Evolutionary conservation across 2,329 filamentous ascomycete species (phyloP).

Genomic region (Claviceps quebecensis): DNA sequence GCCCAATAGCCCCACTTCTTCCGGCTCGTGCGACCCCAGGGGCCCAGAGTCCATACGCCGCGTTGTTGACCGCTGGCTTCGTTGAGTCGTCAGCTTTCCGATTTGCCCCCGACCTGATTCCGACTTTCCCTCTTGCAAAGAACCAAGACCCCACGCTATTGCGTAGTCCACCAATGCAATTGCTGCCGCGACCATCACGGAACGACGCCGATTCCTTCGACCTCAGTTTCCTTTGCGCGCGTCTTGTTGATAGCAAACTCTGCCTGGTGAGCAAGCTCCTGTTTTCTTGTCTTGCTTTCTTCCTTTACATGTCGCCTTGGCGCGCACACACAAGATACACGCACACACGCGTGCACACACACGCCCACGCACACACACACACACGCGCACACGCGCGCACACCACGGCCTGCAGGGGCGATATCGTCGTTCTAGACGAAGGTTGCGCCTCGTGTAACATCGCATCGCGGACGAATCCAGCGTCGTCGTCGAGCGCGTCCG

Average conservation of each 20-base stretch:
- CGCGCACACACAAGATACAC: too few relatives aligned
- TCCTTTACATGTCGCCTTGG: not conserved
- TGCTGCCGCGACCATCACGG: constrained; percentile 5
- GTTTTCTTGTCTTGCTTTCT: not conserved
- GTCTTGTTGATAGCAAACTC: not conserved
- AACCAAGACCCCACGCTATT: constrained; percentile 4
- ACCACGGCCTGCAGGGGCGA: not conserved
- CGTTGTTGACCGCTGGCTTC: constrained; percentile 4
- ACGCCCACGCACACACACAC: too few relatives aligned
- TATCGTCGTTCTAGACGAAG: not conserved
- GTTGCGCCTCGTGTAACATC: constrained; percentile 7
- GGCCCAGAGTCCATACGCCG: too few relatives aligned
- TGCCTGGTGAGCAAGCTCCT: constrained; percentile 2
- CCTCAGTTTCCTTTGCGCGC: constrained; percentile 3
- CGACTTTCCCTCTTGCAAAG: constrained; percentile 7
- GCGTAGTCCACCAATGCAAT: constrained; percentile 6
- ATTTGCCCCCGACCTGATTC: not conserved
- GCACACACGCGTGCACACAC: too few relatives aligned
- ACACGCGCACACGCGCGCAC: not conserved
- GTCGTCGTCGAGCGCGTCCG: constrained; percentile 1
- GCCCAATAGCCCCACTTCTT: too few relatives aligned
- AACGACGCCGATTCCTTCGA: constrained; percentile 9
- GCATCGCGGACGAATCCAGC: constrained; percentile 6
- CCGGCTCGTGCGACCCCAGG: too few relatives aligned
- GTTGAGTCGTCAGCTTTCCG: constrained; percentile 6